These are phyloP conservation scores for Eurotiales sp. DNA, from an alignment of 2,329 filamentous ascomycete genomes.

Conservation along the genomic window DNA sequence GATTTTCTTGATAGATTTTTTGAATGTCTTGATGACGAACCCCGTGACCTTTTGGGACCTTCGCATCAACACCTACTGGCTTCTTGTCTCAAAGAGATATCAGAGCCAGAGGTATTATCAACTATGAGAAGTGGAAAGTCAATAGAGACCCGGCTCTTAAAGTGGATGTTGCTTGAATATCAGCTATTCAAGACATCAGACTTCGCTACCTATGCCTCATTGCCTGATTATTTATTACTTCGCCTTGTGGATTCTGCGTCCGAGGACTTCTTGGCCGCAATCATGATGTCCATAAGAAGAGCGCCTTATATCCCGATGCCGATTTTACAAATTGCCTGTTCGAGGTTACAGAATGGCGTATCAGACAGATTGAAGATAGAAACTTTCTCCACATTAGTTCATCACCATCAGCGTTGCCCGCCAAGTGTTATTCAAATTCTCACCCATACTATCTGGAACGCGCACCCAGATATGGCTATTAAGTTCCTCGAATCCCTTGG, in stretches of 20 bases:
- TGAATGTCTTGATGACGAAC: constrained; percentile 28
- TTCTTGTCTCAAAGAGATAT: constrained; percentile 35
- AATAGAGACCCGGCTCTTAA: not conserved
- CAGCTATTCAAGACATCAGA: not conserved
- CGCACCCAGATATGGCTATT: not conserved
- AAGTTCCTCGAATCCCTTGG: not conserved
- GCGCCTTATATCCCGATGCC: not conserved
- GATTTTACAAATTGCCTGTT: not conserved
- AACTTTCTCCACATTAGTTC: not conserved
- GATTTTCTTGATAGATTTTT: constrained; percentile 25
- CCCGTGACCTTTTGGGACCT: constrained; percentile 36
- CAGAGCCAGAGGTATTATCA: not conserved
- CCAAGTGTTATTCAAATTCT: not conserved
- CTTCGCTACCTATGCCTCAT: not conserved
- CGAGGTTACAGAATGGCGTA: not conserved
- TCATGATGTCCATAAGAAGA: not conserved
- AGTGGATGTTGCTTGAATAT: constrained; percentile 1
- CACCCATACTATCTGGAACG: not conserved
- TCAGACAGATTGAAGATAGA: not conserved
- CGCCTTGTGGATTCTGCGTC: not conserved
- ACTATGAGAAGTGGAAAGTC: not conserved
- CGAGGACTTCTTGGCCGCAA: not conserved
- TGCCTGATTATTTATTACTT: not conserved
- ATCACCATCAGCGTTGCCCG: not conserved
- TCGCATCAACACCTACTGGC: constrained; percentile 38